Base-by-base conservation (phyloP, 2,329 filamentous ascomycete species). In the Hypoxylon sp. region DNA sequence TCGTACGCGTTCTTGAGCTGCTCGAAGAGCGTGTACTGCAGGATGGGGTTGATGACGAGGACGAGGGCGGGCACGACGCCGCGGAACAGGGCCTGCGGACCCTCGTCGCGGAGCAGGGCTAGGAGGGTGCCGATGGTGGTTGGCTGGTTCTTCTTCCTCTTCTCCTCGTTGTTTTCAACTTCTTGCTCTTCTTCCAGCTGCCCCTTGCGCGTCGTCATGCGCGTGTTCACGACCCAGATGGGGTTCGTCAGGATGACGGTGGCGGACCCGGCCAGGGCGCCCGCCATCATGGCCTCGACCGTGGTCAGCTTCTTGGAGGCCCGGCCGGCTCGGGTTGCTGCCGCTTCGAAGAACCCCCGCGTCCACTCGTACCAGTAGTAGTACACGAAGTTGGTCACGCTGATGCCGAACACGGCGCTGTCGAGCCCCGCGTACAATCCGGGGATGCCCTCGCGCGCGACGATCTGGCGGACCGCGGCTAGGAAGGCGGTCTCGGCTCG, bases 341-440 rank as follows among this genome's bases (percentile, higher is more conserved):
- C 89, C 59, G 81, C 79, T 71, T 90, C 91, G 76, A 97, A 97
- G 69, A 88, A 88, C 40, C 88, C 81, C 51, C 92, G 87, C 57
- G 91, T 94, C 90, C 91, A 99, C 77, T 99, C 94, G 75, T 97
- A 99, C 93, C 90, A 99, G 80, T 97, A 99, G 78, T 99, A 99
- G 81, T 99, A 99, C 36, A 99, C 93, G 71, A 99, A 99, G 79
- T 99, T 99, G 65, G 94, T 99, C 63, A 99, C 87, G 73, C 89
- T 94, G 78, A 99, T 97, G 71, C 94, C 94, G 73, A 99, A 97
- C 34, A 99, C 80, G 41, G 94, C 94, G 57, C 90, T 95, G 72
- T 96, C 91, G 52, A 99, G 84, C 30, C 94, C 94, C 5, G 94
- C 87, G 71, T 97, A 99, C 25, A 99, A 84, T 21, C 94, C 94